Conservation (phyloP, 345 rosid genomes). For the Gossypium turneri region DNA sequence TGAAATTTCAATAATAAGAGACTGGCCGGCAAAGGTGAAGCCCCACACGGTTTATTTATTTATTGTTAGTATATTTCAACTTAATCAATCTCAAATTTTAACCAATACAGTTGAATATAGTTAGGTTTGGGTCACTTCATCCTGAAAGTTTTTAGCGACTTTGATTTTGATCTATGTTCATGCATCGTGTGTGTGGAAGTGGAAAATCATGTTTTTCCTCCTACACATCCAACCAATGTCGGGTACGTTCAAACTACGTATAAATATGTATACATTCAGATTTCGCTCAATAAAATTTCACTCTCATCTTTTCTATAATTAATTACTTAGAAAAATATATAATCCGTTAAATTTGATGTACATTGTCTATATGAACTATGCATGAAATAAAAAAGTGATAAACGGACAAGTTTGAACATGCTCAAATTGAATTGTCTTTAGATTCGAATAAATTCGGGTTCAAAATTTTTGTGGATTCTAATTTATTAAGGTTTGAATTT, state of each 20-base stretch:
- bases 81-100: neutral
- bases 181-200: neutral
- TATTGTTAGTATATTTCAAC: neutral
- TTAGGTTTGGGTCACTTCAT: slow-evolving; percentile 12
- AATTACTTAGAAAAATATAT: too few relatives aligned
- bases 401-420: too few relatives aligned
- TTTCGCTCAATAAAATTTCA: too few relatives aligned
- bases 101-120: neutral
- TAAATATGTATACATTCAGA: neutral
- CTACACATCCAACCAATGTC: neutral
- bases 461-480: too few relatives aligned
- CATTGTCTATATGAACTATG: too few relatives aligned
- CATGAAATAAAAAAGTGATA: too few relatives aligned
- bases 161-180: neutral
- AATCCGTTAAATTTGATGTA: too few relatives aligned
- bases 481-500: too few relatives aligned
- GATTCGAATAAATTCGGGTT: too few relatives aligned
- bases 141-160: neutral
- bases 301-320: too few relatives aligned
- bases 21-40: neutral
- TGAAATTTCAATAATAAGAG: neutral
- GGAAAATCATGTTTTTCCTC: neutral
- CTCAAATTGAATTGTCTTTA: too few relatives aligned
- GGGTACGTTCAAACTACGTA: neutral
- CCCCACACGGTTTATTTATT: neutral